These are phyloP conservation scores for Hansenula lynferdii DNA, from an alignment of 1,139 yeast species.

Conservation along the genomic window DNA sequence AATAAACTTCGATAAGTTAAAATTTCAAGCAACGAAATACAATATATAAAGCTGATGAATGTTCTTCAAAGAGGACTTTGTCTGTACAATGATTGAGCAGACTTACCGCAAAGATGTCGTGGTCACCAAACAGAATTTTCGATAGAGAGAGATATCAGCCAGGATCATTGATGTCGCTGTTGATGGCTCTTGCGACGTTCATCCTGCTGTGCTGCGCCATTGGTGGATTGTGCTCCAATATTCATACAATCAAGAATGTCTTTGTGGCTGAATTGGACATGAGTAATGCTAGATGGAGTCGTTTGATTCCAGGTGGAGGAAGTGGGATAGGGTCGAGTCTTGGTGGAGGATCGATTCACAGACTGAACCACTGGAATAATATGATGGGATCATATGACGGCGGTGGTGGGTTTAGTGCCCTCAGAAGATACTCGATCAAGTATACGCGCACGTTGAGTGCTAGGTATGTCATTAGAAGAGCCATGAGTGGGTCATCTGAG, in stretches of 20 bases:
- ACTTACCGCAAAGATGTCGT: not conserved
- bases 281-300: not conserved
- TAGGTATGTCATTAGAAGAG: not conserved
- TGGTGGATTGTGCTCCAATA: not conserved
- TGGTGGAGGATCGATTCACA: not conserved
- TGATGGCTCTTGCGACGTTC: not conserved
- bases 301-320: not conserved
- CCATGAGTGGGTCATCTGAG: not conserved
- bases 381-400: not conserved
- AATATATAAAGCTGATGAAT: too few relatives aligned
- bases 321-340: not conserved
- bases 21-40: too few relatives aligned
- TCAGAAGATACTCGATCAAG: not conserved
- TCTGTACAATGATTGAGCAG: not conserved
- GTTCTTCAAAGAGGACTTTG: too few relatives aligned
- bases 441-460: not conserved
- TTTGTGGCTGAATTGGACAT: not conserved
- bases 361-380: not conserved
- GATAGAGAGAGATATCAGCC: slow-evolving; percentile 1
- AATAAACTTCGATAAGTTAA: too few relatives aligned
- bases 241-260: not conserved
- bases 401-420: not conserved
- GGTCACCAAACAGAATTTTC: not conserved
- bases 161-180: not conserved
- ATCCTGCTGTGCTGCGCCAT: not conserved